These are phyloP conservation scores for Botrytis galanthina DNA, from an alignment of 2,329 filamentous ascomycete genomes.

Conservation along the genomic window DNA sequence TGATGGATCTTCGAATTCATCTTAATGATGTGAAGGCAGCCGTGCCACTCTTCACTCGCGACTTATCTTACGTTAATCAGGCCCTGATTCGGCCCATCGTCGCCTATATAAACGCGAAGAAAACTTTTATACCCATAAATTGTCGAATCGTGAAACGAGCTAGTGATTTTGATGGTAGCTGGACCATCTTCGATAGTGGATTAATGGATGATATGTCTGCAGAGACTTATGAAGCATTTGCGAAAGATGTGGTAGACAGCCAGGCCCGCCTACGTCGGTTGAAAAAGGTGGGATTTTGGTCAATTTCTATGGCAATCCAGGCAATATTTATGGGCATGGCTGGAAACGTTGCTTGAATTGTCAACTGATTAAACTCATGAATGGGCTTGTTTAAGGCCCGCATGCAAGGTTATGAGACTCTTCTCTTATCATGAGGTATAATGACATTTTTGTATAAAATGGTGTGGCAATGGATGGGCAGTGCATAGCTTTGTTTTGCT, in stretches of 20 bases:
- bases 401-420: neutral
- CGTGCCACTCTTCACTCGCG: slow-evolving; percentile 86
- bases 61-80: slow-evolving; percentile 94
- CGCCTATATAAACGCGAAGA: slow-evolving; percentile 94
- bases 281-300: slow-evolving; percentile 97
- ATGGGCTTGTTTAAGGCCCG: neutral
- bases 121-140: slow-evolving; percentile 91
- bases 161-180: slow-evolving; percentile 89
- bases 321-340: slow-evolving; percentile 94
- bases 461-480: neutral
- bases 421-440: neutral
- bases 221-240: slow-evolving; percentile 94
- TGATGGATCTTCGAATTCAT: slow-evolving; percentile 93
- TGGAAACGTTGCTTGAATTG: slow-evolving; percentile 62
- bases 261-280: slow-evolving; percentile 81
- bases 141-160: slow-evolving; percentile 90
- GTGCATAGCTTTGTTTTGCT: slow-evolving; percentile 1
- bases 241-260: slow-evolving; percentile 84
- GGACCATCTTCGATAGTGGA: slow-evolving; percentile 91
- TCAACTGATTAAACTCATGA: neutral
- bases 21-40: slow-evolving; percentile 92
- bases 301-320: slow-evolving; percentile 85
- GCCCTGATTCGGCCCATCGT: slow-evolving; percentile 93
- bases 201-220: slow-evolving; percentile 90
- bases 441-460: slow-evolving; percentile 3